These are phyloP conservation scores for Emiliania huxleyi DNA, from an alignment of 78 protist genomes.

Conservation along the genomic window DNA sequence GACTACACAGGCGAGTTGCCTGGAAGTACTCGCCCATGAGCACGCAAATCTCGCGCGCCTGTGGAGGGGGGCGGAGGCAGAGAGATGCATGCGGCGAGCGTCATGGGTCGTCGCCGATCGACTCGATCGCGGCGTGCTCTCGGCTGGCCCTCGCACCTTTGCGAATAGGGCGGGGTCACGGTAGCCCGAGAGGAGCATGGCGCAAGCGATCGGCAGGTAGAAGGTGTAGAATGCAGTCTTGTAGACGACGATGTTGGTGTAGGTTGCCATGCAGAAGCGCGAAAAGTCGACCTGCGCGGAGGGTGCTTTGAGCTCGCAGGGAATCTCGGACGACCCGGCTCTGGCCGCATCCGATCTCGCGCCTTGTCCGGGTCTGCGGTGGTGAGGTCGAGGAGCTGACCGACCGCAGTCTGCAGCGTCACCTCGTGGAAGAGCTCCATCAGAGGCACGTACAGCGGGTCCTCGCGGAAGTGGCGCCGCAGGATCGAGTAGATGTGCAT, in stretches of 20 bases:
- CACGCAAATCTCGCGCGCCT: conserved; percentile 73
- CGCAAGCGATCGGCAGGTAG: conserved; percentile 91
- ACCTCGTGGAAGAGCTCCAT: conserved; percentile 79
- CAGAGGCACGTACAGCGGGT: conserved; percentile 66
- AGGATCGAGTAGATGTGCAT: conserved; percentile 70
- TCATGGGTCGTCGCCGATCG: no score
- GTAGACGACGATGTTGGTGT: conserved; percentile 82
- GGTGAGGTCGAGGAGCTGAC: conserved; percentile 91
- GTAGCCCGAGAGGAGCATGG: conserved; percentile 78
- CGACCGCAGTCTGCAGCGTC: conserved; percentile 87
- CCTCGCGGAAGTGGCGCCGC: conserved; percentile 72
- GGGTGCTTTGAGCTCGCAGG: no score
- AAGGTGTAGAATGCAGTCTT: conserved; percentile 98
- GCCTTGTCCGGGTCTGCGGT: conserved; percentile 62
- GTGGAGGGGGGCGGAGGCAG: no score
- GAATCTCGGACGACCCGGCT: no score
- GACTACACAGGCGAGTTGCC: no score
- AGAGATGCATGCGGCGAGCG: no score
- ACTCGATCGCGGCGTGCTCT: no score
- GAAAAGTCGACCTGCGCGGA: conserved; percentile 57
- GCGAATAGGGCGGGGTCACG: neutral
- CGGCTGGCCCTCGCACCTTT: no score
- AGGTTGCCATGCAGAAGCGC: conserved; percentile 55
- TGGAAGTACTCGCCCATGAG: conserved; percentile 92
- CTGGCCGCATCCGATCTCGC: no score